Evolutionary conservation across 2,329 filamentous ascomycete species (phyloP), one percentile per base, ranked within the genome.

Genomic region (Dendryphion nanum): DNA sequence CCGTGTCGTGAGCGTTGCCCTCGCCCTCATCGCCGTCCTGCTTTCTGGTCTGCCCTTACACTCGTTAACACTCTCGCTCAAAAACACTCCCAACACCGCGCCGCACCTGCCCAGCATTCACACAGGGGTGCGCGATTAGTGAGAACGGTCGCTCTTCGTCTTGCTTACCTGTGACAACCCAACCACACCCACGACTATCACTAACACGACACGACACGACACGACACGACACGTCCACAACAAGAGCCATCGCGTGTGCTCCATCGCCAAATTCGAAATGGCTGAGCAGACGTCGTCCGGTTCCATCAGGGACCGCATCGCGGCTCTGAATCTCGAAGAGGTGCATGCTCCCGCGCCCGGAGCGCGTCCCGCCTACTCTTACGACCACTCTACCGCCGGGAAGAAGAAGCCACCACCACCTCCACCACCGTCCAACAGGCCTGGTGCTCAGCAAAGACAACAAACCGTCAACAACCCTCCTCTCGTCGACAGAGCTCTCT

Each of bases 251-350:
- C 40, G 30, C n/a, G n/a, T n/a, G n/a, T n/a, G n/a, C n/a, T n/a
- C n/a, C n/a, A n/a, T n/a, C n/a, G n/a, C n/a, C n/a, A n/a, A n/a
- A n/a, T n/a, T n/a, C n/a, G n/a, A n/a, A n/a, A 67, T 67, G 64
- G 59, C 57, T 30, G 57, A 62, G 37, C 29, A 32, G 19, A 21
- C 33, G 13, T 40, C 45, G 7, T 67, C 68, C 15, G 8, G 10
- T 7, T 33, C 31, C 3, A 70, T 75, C 50, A 67, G 66, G 44
- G 65, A 68, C 33, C 69, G 72, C 41, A 74, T 75, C 39, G 71
- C 72, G 2, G 66, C 69, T 3, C 52, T 75, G 35, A 72, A 74
- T 45, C 59, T 74, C 28, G 64, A 71, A 30, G 64, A 74, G 44
- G 68, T 72, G 13, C 57, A 64, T 33, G 65, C 62, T 6, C 59